A percentile compares a stretch with the other conserved stretches of the same genome.
These are phyloP conservation scores for Lumnitzera racemosa DNA, from an alignment of 345 rosid species.

Conservation along the genomic window DNA sequence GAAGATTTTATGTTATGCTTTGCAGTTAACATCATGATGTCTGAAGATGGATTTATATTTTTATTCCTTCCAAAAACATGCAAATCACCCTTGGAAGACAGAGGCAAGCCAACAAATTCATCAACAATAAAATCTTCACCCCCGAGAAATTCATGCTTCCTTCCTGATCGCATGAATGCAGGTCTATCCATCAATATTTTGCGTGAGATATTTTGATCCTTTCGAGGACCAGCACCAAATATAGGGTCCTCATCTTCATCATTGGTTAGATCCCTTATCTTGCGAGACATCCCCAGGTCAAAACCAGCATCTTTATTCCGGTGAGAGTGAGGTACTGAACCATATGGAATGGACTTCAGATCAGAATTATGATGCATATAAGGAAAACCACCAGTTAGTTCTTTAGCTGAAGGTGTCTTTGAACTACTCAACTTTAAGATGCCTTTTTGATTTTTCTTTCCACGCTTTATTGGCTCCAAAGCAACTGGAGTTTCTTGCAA, in stretches of 20 bases:
- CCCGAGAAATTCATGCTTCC: conserved; percentile 39
- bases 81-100: conserved; percentile 43
- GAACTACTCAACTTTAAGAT: conserved; percentile 43
- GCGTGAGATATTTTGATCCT: conserved; percentile 27
- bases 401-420: conserved; percentile 35
- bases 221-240: conserved; percentile 51
- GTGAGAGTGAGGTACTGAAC: conserved; percentile 28
- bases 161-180: conserved; percentile 39
- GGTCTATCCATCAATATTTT: conserved; percentile 29
- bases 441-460: conserved; percentile 60
- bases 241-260: conserved; percentile 52
- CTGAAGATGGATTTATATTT: conserved; percentile 24
- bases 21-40: conserved; percentile 17
- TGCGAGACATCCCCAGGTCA: conserved; percentile 34
- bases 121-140: conserved; percentile 37
- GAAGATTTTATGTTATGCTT: conserved; percentile 27
- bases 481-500: conserved; percentile 26
- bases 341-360: conserved; percentile 35
- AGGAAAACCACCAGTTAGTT: conserved; percentile 28
- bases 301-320: conserved; percentile 31
- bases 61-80: conserved; percentile 35
- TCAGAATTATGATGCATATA: conserved; percentile 37
- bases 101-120: conserved; percentile 43
- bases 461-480: conserved; percentile 36
- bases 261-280: conserved; percentile 46